Evolutionary conservation across 139 green algal species (phyloP).

Genomic region (Volvox africanus): DNA sequence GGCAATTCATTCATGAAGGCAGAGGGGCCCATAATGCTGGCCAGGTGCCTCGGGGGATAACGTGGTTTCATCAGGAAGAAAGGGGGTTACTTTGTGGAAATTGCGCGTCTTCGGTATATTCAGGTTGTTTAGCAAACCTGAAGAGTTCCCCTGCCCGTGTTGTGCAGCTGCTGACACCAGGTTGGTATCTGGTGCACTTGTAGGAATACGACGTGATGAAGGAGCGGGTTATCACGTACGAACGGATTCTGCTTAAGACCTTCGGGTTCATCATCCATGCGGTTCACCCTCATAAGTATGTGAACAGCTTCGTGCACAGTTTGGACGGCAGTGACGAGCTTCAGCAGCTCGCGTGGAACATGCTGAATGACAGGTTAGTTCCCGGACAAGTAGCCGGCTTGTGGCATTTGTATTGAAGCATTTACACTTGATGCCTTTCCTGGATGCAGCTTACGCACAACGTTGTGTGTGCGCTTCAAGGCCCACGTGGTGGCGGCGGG

Average conservation of each 20-base stretch:
- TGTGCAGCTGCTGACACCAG: constrained; percentile 9
- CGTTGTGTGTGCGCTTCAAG: constrained; percentile 90
- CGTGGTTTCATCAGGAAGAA: no score
- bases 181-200: constrained; percentile 4
- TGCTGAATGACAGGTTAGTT: constrained; percentile 90
- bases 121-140: not conserved
- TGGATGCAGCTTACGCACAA: constrained; percentile 81
- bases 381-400: not conserved
- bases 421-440: not conserved
- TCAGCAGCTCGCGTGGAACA: constrained; percentile 86
- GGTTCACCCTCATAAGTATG: constrained; percentile 93
- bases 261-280: constrained; percentile 86
- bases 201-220: constrained; percentile 79
- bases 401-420: not conserved
- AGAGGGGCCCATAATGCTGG: no score
- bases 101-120: not conserved
- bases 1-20: no score
- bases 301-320: constrained; percentile 84
- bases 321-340: constrained; percentile 62
- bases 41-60: no score
- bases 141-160: not conserved
- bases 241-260: constrained; percentile 85
- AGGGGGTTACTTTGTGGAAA: no score
- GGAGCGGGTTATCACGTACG: constrained; percentile 73
- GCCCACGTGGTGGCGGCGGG: constrained; percentile 88